Percentiles rank a stretch among this genome's conserved stretches.
Evolutionary conservation across 768 basidiomycete genomes (phyloP).

Genomic region (Lyophyllum atratum): DNA sequence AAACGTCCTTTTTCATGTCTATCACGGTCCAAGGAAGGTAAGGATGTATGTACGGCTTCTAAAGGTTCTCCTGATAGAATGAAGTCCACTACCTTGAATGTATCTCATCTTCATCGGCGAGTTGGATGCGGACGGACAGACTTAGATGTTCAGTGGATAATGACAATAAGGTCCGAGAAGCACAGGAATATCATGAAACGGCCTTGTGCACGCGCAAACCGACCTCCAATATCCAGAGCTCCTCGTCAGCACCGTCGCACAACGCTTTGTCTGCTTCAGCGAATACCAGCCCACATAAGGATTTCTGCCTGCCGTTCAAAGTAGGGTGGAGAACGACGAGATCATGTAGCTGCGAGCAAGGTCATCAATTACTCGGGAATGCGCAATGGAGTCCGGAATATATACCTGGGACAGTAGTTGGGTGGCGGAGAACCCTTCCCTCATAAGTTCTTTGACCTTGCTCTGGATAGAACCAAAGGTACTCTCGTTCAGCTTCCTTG

Average conservation of each 20-base stretch:
- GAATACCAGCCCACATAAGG: constrained; percentile 76
- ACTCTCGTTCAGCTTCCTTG: constrained; percentile 25
- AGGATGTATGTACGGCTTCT: no score
- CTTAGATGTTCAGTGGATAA: not conserved
- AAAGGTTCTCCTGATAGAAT: no score
- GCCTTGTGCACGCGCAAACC: constrained; percentile 78
- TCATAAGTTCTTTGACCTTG: constrained; percentile 74
- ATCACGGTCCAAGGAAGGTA: no score
- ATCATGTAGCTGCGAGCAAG: constrained; percentile 76
- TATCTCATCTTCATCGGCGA: no score
- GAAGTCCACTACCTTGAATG: no score
- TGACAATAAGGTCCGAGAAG: not conserved
- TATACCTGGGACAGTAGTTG: constrained; percentile 87
- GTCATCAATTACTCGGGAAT: not conserved
- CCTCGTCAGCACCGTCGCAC: constrained; percentile 96
- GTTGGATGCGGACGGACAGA: no score
- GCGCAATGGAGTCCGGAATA: constrained; percentile 15
- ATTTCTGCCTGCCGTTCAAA: constrained; percentile 79
- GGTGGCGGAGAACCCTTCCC: constrained; percentile 91
- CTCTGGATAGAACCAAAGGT: constrained; percentile 65
- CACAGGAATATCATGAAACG: constrained; percentile 31
- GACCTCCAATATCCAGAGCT: constrained; percentile 90
- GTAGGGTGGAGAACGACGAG: constrained; percentile 82
- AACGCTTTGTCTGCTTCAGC: constrained; percentile 96
- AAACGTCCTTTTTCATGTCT: no score